Evolutionary conservation across 2,329 filamentous ascomycete genomes (phyloP), one percentile per base, ranked within the genome.

Genomic region (Beauveria rudraprayagi): DNA sequence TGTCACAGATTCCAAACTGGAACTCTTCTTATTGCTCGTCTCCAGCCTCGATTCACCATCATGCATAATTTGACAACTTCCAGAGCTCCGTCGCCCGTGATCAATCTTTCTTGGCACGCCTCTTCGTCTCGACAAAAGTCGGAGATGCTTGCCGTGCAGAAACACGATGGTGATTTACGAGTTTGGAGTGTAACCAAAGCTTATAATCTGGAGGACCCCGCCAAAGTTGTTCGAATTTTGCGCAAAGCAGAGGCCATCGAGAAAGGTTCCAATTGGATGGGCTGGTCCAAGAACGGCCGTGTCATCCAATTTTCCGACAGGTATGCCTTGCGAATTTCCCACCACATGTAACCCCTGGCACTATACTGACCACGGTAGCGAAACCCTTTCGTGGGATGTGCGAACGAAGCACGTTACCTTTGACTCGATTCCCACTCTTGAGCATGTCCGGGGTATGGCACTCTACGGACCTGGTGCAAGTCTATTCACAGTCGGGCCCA

Each of bases 281-380:
- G 87, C 22, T 99, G 94, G 94, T 97, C 94, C 0, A 97, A 97
- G 76, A 97, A 96, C 77, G 94, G 94, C 44, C 89, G 92, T 66
- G 92, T 99, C 66, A 86, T 99, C 65, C 94, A 99, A 75, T 92
- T 87, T 74, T 89, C 90, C 5, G 91, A 97, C 75, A 86, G 88
- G 92, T 96, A 80, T 78, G 90, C 84, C 60, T 55, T 44, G 57
- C 58, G 63, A 57, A 67, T 62, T 62, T 65, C 64, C 67, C 66
- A 66, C 3, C n/a, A 6, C 22, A 2, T 52, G 11, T 17, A 28
- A 22, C 56, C 65, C 30, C 44, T 62, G 61, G 69, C 69, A 67
- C 69, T 62, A 67, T 62, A 69, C 73, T 74, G 70, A 75, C 70
- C 63, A 63, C 59, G 61, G 51, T 71, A 92, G 92, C 60, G 90